Base-by-base conservation (phyloP, 352 stramenopile genomes). In the Thraustochytrium striatum region DNA sequence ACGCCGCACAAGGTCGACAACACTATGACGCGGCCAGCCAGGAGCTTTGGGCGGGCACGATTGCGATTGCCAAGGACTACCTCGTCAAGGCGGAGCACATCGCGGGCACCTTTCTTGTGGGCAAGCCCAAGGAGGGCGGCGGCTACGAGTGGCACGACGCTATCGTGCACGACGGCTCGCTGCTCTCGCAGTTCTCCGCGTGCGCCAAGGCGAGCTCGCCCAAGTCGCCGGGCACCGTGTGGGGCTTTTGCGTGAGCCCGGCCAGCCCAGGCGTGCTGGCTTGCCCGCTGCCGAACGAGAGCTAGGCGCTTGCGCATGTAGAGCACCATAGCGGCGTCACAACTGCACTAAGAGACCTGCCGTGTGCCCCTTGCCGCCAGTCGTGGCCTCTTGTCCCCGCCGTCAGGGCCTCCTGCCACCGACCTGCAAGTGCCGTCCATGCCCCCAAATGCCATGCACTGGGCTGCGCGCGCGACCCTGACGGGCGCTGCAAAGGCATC, bases 1-100 rank as follows among this genome's bases (percentile, higher is more conserved):
- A 32, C 35, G 11, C 65, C 65, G 39, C n/a, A 62, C 32, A 32
- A 8, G 21, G 19, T 30, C 21, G 65, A 75, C 50, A 75, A 75
- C 65, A 75, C 47, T 70, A 32, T 28, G 52, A 62, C 52, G 2
- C 16, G 1, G 65, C 28, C 19, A 75, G 41, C 9, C 41, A 32
- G 9, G 41, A 72, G 3, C 30, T 75, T 0, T 43, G 50, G n/a
- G 39, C 52, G 32, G 65, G 65, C 53, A 19, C 9, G 5, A 16
- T 61, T 61, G 5, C 19, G 53, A 5, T 5, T 32, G 5, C 11
- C 25, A 13, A 36, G 5, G 25, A 36, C 53, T 16, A 61, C 53
- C 19, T 61, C 5, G 25, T 19, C 33, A 5, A 5, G 5, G 5
- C 25, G 25, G 5, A 13, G 5, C 25, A 5, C 25, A 61, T 16